Base-by-base conservation (phyloP, 1,284 basidiomycete genomes). In the Fomitiporia mediterranea region DNA sequence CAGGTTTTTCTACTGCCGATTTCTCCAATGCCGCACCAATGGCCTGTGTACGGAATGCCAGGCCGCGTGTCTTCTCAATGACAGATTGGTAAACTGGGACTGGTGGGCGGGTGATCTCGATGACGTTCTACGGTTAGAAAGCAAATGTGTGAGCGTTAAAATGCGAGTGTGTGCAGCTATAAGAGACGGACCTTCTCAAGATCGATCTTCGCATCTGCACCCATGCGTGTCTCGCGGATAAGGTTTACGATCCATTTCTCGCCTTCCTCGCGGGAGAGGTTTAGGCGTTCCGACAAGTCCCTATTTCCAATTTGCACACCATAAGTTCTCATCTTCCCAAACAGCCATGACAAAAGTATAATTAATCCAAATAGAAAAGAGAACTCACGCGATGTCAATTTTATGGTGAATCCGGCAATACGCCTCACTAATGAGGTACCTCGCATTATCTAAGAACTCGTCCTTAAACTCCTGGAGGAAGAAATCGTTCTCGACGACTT, bases 201-300 rank as follows among this genome's bases (percentile, higher is more conserved):
- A 72, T 98, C 95, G 63, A 98, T 98, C 77, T 97, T 98, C 56
- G 94, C 94, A 66, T 99, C 91, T 2, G 91, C 87, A 21, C 91
- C 94, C 83, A 97, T 93, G 30, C 93, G 84, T 25, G 95, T 97
- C 72, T 98, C 97, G 50, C 94, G 84, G 66, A 98, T 96, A 58
- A 98, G 86, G 77, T 97, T 98, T 65, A 98, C 96, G 63, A 99
- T 96, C 96, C 96, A 99, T 71, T 97, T 97, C 70, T 98, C 96
- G 56, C 96, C 97, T 67, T 98, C 96, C 64, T 94, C 94, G 54
- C 80, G 83, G 23, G 89, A 88, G 55, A 98, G 81, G 72, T 98
- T 98, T 35, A 99, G 80, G 11, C 95, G 86, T 67, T 91, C 87
- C 15, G 94, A 96, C 30, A 99, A 81, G 68, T 98, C 94, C 60